These are phyloP conservation scores for Malassezia cuniculi DNA, from an alignment of 1,284 basidiomycete genomes.

Conservation along the genomic window DNA sequence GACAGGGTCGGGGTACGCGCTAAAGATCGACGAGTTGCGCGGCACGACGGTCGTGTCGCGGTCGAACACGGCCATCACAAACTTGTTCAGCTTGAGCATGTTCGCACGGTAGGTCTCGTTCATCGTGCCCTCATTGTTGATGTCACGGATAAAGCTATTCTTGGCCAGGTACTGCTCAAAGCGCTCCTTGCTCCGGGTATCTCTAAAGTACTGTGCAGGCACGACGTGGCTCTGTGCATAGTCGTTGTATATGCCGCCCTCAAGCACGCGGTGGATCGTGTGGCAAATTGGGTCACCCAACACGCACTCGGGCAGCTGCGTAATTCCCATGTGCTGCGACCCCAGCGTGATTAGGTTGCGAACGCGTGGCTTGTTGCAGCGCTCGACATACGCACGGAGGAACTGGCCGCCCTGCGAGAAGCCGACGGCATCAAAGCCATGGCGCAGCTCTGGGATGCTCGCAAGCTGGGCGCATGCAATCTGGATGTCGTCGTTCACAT, in stretches of 20 bases:
- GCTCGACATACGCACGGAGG: conserved; percentile 73
- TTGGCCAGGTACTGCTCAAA: conserved; percentile 58
- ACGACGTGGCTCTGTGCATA: conserved; percentile 38
- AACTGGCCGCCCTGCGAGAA: conserved; percentile 48
- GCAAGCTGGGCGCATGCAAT: conserved; percentile 58
- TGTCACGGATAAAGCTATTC: conserved; percentile 51
- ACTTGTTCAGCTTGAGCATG: conserved; percentile 34
- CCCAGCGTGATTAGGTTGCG: conserved; percentile 60
- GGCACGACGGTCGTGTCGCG: conserved; percentile 38
- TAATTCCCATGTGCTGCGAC: conserved; percentile 52
- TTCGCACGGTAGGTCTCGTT: conserved; percentile 35
- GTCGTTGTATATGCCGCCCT: conserved; percentile 61
- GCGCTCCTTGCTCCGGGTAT: conserved; percentile 53
- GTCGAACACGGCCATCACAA: conserved; percentile 43
- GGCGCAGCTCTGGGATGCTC: conserved; percentile 56
- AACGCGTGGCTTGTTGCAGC: conserved; percentile 53
- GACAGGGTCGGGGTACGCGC: conserved; percentile 27
- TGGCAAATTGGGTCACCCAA: conserved; percentile 51
- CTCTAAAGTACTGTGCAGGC: conserved; percentile 84
- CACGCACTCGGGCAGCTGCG: conserved; percentile 62
- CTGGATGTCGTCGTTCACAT: conserved; percentile 60
- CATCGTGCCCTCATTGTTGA: conserved; percentile 42
- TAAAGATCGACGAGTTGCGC: conserved; percentile 37
- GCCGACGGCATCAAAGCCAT: conserved; percentile 49
- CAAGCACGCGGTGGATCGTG: conserved; percentile 59